Base-by-base conservation (phyloP, 139 green algal genomes). In the Chlamydomonas sphaeroides region DNA sequence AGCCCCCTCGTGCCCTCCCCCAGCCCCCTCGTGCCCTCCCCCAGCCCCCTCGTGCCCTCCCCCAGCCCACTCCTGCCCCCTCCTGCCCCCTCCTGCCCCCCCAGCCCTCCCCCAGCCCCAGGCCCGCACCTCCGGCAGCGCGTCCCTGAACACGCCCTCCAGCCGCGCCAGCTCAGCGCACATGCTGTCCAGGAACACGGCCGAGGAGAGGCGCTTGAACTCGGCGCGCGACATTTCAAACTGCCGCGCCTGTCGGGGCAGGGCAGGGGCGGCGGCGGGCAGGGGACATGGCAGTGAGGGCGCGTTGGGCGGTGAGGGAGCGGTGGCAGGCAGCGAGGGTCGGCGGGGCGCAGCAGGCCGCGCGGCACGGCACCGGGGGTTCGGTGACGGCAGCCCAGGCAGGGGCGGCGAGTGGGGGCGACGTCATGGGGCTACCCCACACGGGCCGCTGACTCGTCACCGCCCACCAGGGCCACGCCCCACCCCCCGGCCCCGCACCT, bases 151-250 rank as follows among this genome's bases (percentile, higher is more conserved):
- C 20, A 32, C 68, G 23, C 28, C 67, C 84, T 85, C 84, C 39
- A 73, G 71, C 5, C 86, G 86, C 39, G 39, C 28, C 26, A 65
- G 84, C 86, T 90, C 86, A 36, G 67, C 81, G 80, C 80, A 86
- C 69, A 90, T 38, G 32, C 65, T 51, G 38, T 90, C 86, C 61
- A 90, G 69, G 75, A 90, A 90, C 39, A 59, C 56, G 38, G 68
- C 36, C 20, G 42, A 45, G 65, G 57, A 68, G 39, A 83, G 48
- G 33, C 62, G 56, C 62, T 61, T 48, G 72, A 86, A 76, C 61
- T 82, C 49, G 28, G 61, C 69, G 1, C 69, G 48, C 6, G 41
- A 20, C n/a, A 49, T 26, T 65, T 80, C 57, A 5, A 75, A 77
- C 61, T 80, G 53, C 20, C 68, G 67, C 11, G 61, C 57, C 79